These are phyloP conservation scores for Lentinus tigrinus DNA, from an alignment of 768 basidiomycete species.

Conservation along the genomic window DNA sequence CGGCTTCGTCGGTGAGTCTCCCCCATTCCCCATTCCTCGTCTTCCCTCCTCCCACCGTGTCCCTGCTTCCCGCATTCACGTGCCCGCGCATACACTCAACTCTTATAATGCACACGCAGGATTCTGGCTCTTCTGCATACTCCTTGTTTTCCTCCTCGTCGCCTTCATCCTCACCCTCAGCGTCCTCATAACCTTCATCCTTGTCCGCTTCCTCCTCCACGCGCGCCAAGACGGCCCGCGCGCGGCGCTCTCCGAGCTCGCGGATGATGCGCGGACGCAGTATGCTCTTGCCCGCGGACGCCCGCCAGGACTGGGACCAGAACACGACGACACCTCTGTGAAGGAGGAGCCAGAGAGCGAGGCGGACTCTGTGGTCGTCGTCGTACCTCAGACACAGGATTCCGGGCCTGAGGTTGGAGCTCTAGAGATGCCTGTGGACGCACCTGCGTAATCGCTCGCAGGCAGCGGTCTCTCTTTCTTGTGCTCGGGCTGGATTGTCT, in stretches of 20 bases:
- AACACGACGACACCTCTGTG: neutral
- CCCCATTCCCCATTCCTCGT: neutral
- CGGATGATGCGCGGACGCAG: constrained; percentile 11
- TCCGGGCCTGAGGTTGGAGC: no score
- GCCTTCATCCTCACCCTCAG: constrained; percentile 8
- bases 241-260: constrained; percentile 8
- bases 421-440: no score
- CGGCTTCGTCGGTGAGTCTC: constrained; percentile 17
- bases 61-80: neutral
- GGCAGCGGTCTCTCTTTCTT: no score
- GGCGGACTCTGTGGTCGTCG: neutral
- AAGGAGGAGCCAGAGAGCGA: neutral
- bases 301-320: neutral
- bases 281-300: neutral
- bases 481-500: no score
- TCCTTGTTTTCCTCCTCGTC: constrained; percentile 19
- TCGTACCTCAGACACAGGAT: neutral
- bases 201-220: constrained; percentile 8
- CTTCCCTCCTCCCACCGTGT: neutral
- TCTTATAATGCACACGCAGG: neutral
- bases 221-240: constrained; percentile 16
- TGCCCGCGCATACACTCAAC: neutral
- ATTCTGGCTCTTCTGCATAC: constrained; percentile 16
- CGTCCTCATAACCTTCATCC: constrained; percentile 9
- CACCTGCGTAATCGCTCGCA: no score